These are phyloP conservation scores for Pseudoturritis turrita DNA, from an alignment of 345 rosid genomes.

Conservation along the genomic window DNA sequence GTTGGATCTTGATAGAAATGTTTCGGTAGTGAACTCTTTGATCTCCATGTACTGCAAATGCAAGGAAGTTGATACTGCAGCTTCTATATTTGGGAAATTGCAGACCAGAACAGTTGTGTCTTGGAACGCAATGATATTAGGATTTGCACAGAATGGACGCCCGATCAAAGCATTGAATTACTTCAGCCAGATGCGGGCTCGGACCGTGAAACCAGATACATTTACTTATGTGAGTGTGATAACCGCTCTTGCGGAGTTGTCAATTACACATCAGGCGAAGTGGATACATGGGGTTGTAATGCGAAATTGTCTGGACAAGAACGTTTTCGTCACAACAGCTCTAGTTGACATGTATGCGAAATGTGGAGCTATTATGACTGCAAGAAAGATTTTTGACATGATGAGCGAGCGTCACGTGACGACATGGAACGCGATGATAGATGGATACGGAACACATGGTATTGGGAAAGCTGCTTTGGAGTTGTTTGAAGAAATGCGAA, in stretches of 20 bases:
- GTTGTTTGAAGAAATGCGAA: conserved; percentile 55
- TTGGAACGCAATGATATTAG: conserved; percentile 84
- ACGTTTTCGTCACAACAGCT: conserved; percentile 65
- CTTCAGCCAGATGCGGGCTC: conserved; percentile 48
- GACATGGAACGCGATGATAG: conserved; percentile 88
- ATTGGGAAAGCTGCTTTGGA: conserved; percentile 56
- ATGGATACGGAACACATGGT: conserved; percentile 81
- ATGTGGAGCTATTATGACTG: conserved; percentile 66
- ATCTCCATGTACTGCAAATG: conserved; percentile 83
- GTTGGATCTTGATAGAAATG: conserved; percentile 43
- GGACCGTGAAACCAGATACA: conserved; percentile 49
- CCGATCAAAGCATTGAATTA: conserved; percentile 60
- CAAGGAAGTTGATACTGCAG: conserved; percentile 54
- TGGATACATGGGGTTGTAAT: conserved; percentile 64
- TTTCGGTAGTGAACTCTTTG: conserved; percentile 66
- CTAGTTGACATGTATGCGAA: conserved; percentile 81
- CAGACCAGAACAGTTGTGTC: conserved; percentile 56
- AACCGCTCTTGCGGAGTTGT: conserved; percentile 68
- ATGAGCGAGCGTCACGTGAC: conserved; percentile 62
- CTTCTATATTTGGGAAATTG: conserved; percentile 50
- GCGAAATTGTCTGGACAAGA: conserved; percentile 45
- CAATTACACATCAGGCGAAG: conserved; percentile 64
- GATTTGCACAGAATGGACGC: conserved; percentile 67
- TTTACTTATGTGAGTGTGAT: conserved; percentile 78
- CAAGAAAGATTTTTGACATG: conserved; percentile 57